phyloP scores from a whole-genome alignment of 2,329 filamentous ascomycete genomes.

The Fusarium dimerum region DNA sequence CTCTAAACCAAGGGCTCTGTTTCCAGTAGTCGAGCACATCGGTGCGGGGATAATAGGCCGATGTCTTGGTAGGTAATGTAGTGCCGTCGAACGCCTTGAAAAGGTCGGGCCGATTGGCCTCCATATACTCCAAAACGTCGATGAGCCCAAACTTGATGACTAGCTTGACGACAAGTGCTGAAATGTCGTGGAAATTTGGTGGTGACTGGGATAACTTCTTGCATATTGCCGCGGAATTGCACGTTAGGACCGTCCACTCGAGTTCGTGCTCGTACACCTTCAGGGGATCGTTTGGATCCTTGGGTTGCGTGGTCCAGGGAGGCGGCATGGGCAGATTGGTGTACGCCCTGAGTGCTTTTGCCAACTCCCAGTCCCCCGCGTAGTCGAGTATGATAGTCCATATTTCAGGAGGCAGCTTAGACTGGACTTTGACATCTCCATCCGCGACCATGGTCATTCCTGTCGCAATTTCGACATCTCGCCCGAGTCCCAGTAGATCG shows the following conservation, averaged over 20 bases:
- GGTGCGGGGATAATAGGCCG: constrained; percentile 78
- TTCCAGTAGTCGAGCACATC: constrained; percentile 93
- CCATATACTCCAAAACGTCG: constrained; percentile 70
- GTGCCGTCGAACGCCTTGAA: constrained; percentile 87
- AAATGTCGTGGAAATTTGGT: constrained; percentile 69
- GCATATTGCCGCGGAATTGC: constrained; percentile 70
- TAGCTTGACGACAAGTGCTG: constrained; percentile 79
- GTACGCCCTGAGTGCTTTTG: constrained; percentile 77
- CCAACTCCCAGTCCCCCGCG: constrained; percentile 87
- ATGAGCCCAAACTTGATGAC: constrained; percentile 90
- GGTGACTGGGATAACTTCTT: constrained; percentile 71
- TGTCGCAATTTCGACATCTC: constrained; percentile 63
- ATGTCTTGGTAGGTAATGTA: constrained; percentile 84
- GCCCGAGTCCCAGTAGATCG: constrained; percentile 71
- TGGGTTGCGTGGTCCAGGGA: constrained; percentile 66
- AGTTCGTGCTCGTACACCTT: constrained; percentile 75
- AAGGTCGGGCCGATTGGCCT: constrained; percentile 65
- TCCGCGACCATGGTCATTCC: constrained; percentile 39
- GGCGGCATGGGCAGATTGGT: constrained; percentile 72
- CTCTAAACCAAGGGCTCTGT: constrained; percentile 76
- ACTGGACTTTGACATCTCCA: constrained; percentile 36
- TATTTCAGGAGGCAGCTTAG: constrained; percentile 75
- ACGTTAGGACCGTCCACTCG: constrained; percentile 81
- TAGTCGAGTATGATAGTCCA: constrained; percentile 88
- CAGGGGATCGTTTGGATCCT: constrained; percentile 62